Base-by-base conservation (phyloP, 257 asterid species). In the Cynanchum wilfordii region DNA sequence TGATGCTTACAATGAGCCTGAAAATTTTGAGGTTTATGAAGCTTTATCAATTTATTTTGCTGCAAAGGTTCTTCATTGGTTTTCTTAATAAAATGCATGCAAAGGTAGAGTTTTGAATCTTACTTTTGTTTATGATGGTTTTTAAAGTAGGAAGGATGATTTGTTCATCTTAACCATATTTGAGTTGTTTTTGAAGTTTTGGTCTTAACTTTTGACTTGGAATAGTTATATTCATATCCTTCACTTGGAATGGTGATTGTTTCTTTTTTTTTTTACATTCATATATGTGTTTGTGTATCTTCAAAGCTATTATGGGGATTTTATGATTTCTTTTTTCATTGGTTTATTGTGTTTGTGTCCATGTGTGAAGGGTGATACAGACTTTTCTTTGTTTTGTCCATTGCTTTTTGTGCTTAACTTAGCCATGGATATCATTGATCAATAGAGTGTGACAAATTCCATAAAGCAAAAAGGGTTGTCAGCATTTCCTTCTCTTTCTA, bases 351-450 rank as follows among this genome's bases (percentile, higher is more conserved):
- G n/a, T n/a, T n/a, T n/a, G n/a, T n/a, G n/a, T n/a, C n/a, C n/a
- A n/a, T n/a, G n/a, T n/a, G n/a, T n/a, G n/a, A n/a, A n/a, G n/a
- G n/a, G n/a, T n/a, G n/a, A n/a, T n/a, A n/a, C n/a, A n/a, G n/a
- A n/a, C n/a, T n/a, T n/a, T n/a, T n/a, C n/a, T n/a, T n/a, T n/a
- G n/a, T 30, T 30, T 2, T 2, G 33, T 30, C 33, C n/a, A n/a
- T n/a, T n/a, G n/a, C n/a, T n/a, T n/a, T 65, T 65, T n/a, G n/a
- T n/a, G n/a, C n/a, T 33, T 10, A 59, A 15, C 15, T 40, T 57
- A n/a, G 77, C 77, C 72, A 36, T 72, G 51, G 52, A 58, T 73
- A 64, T 52, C 56, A 17, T 20, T 65, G 24, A 73, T 64, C 77
- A 36, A 65, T 25, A 11, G 20, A 38, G 20, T 11, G 15, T 40